These are phyloP conservation scores for Luffa aegyptiaca DNA, from an alignment of 306 rosid genomes.

Conservation along the genomic window DNA sequence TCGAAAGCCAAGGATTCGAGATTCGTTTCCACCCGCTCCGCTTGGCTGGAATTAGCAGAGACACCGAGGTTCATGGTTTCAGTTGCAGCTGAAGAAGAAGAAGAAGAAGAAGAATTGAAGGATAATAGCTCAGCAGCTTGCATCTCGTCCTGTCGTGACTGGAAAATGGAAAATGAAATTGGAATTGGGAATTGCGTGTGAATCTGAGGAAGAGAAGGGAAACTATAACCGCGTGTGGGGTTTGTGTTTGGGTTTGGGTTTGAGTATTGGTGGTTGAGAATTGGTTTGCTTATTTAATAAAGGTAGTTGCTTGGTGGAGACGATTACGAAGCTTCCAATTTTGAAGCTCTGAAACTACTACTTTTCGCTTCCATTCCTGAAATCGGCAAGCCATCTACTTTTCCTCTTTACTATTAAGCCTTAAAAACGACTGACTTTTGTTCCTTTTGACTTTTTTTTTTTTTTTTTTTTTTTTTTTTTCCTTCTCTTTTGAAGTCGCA, in stretches of 20 bases:
- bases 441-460: too few relatives aligned
- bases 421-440: neutral
- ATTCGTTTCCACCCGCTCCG: neutral
- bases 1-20: neutral
- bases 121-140: neutral
- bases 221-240: neutral
- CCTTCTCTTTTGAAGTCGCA: too few relatives aligned
- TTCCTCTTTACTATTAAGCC: neutral
- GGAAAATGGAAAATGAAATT: neutral
- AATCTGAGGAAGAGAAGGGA: neutral
- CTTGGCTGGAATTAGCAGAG: neutral
- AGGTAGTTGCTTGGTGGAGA: slow-evolving; percentile 10
- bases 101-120: neutral
- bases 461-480: too few relatives aligned
- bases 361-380: neutral
- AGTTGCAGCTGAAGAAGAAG: neutral
- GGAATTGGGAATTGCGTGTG: neutral
- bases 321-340: slow-evolving; percentile 6
- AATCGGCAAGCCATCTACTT: neutral
- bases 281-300: neutral
- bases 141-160: neutral
- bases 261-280: neutral
- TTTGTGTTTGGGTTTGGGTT: neutral
- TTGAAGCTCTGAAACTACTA: neutral
- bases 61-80: slow-evolving; percentile 14